These are phyloP conservation scores for Meripilus lineatus DNA, from an alignment of 1,284 basidiomycete species.

Conservation along the genomic window DNA sequence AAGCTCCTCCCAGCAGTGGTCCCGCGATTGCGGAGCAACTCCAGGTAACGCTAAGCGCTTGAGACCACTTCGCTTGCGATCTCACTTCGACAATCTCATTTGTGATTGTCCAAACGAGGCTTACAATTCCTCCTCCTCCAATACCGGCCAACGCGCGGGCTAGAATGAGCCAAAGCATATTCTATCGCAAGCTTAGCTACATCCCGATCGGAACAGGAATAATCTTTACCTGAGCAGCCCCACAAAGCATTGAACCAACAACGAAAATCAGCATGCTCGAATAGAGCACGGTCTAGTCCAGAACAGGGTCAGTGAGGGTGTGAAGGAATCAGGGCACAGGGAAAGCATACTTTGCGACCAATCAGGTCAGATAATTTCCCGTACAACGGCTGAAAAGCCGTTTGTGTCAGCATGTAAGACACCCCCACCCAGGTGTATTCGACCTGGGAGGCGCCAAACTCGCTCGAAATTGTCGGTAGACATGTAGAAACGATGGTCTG, in stretches of 20 bases:
- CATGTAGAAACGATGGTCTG: slow-evolving; percentile 80
- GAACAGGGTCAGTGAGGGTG: slow-evolving; percentile 11
- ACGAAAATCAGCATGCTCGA: slow-evolving; percentile 66
- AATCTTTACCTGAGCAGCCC: slow-evolving; percentile 52
- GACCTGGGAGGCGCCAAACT: slow-evolving; percentile 56
- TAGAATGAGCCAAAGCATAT: slow-evolving; percentile 52
- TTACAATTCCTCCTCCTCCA: slow-evolving; percentile 78
- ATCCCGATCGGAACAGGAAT: slow-evolving; percentile 1
- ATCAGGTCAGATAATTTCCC: slow-evolving; percentile 72
- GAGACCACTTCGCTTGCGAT: slow-evolving; percentile 73
- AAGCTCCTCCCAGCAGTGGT: slow-evolving; percentile 71
- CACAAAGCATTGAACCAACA: slow-evolving; percentile 68
- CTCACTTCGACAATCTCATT: slow-evolving; percentile 69
- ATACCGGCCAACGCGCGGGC: slow-evolving; percentile 60
- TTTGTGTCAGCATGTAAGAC: slow-evolving; percentile 78
- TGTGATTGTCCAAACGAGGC: slow-evolving; percentile 77
- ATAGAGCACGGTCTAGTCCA: slow-evolving; percentile 54
- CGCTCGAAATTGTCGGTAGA: slow-evolving; percentile 68
- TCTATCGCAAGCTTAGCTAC: slow-evolving; percentile 34
- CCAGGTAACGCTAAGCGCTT: slow-evolving; percentile 78
- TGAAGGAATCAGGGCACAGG: slow-evolving; percentile 4
- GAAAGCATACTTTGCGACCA: slow-evolving; percentile 54
- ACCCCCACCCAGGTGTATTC: slow-evolving; percentile 84
- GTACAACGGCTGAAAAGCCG: slow-evolving; percentile 76
- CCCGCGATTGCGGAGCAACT: slow-evolving; percentile 77